Base-by-base conservation (phyloP, 495 filamentous ascomycete genomes). In the Pyrenopolyporus hunteri region DNA sequence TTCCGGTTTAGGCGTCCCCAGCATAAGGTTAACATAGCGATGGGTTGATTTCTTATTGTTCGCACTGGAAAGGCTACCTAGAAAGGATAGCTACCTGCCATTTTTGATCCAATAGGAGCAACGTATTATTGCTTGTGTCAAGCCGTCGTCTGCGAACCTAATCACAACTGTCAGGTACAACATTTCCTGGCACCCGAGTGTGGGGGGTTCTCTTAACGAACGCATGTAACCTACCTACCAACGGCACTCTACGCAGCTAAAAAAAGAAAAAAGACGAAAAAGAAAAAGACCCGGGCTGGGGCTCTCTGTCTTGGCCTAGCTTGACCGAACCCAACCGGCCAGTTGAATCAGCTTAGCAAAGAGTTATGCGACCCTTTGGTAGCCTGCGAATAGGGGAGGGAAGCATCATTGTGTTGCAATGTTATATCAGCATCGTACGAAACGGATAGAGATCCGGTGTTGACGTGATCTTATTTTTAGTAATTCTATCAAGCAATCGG, bases 101-200 rank as follows among this genome's bases (percentile, higher is more conserved):
- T 28, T 59, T 60, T 40, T 9, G 45, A 54, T 23, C 25, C 28
- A 40, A 36, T 52, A 33, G 44, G 10, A 51, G 33, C 20, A 23
- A 25, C 26, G 32, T 54, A 64, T 42, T 28, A 45, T 42, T 17
- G 33, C n/a, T 29, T 9, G 22, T 59, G 14, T 43, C 22, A 54
- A 47, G 45, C 39, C 33, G 29, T 35, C 22, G 13, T 55, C 36
- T 40, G 50, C 14, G 51, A 54, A 40, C 42, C 42, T 57, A 53
- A 55, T 42, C 48, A 33, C 35, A 32, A 28, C 56, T 56, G 62
- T 51, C 62, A 65, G 62, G 62, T 59, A 65, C 62, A 47, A 43
- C 17, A 46, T 54, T 55, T 42, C 35, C 44, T 49, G 44, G 22
- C 54, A 50, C 50, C 40, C 36, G 37, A 17, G 29, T 44, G 54